Percentiles rank a stretch among this genome's conserved stretches.
Conservation (phyloP, 306 rosid species). For the Fragaria ananassa region DNA sequence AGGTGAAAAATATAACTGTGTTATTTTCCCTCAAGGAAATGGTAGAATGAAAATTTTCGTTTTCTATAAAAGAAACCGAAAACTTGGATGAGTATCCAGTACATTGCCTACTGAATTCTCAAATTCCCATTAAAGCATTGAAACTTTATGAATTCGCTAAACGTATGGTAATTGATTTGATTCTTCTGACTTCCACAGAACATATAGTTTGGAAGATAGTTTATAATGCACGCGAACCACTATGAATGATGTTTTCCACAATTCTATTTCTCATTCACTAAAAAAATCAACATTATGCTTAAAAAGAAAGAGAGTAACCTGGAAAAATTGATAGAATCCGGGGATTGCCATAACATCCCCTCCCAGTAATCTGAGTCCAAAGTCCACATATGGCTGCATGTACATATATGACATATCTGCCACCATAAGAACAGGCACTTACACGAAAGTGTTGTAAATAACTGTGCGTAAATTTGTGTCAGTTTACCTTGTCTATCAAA, state of each 20-base stretch:
- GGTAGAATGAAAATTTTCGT: not conserved
- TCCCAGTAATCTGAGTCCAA: slow-evolving; percentile 32
- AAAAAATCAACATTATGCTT: slow-evolving; percentile 14
- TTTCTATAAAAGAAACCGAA: not conserved
- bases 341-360: slow-evolving; percentile 34
- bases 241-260: not conserved
- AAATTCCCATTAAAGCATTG: not conserved
- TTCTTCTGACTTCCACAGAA: not conserved
- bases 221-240: not conserved
- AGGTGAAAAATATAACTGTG: not conserved
- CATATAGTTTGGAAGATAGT: slow-evolving; percentile 8
- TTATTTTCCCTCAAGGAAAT: not conserved
- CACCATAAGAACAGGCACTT: slow-evolving; percentile 1
- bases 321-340: slow-evolving; percentile 29
- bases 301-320: slow-evolving; percentile 2
- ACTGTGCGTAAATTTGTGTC: not conserved
- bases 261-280: not conserved
- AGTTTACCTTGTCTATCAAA: slow-evolving; percentile 36
- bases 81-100: not conserved
- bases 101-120: not conserved
- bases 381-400: slow-evolving; percentile 34
- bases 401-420: slow-evolving; percentile 5
- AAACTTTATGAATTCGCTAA: not conserved
- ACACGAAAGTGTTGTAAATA: not conserved
- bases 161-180: not conserved